Conservation (phyloP, 345 rosid species). For the Brassica carinata region DNA sequence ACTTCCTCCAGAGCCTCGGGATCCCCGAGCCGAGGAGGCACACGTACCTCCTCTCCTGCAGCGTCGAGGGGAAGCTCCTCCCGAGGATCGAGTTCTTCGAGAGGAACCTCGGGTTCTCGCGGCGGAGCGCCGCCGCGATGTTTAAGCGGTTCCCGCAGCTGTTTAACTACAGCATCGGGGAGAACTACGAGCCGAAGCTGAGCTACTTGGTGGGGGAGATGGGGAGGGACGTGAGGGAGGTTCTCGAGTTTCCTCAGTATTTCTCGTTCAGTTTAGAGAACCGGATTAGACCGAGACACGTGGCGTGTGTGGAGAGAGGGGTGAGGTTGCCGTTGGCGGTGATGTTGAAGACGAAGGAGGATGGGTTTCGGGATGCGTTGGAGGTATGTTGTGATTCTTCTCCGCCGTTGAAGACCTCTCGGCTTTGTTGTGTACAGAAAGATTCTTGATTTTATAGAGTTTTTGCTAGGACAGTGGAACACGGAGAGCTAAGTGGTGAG, state of each 20-base stretch:
- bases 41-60: slow-evolving; percentile 75
- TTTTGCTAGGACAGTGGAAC: slow-evolving; percentile 21
- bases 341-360: slow-evolving; percentile 65
- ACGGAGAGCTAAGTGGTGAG: slow-evolving; percentile 15
- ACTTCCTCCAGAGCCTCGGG: slow-evolving; percentile 83
- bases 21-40: slow-evolving; percentile 63
- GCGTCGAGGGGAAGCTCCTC: slow-evolving; percentile 71
- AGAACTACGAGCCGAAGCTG: slow-evolving; percentile 69
- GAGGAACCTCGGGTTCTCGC: slow-evolving; percentile 63
- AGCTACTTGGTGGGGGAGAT: slow-evolving; percentile 73
- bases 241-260: slow-evolving; percentile 80
- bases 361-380: slow-evolving; percentile 56
- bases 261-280: slow-evolving; percentile 86
- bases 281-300: slow-evolving; percentile 82
- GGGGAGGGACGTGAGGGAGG: slow-evolving; percentile 82
- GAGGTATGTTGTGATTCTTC: slow-evolving; percentile 71
- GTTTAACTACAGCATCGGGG: slow-evolving; percentile 70
- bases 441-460: slow-evolving; percentile 35
- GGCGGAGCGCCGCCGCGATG: slow-evolving; percentile 56
- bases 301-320: slow-evolving; percentile 67
- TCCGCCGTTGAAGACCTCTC: slow-evolving; percentile 65
- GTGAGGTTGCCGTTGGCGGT: slow-evolving; percentile 64
- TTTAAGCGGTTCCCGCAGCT: slow-evolving; percentile 80
- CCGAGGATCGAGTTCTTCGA: slow-evolving; percentile 70
- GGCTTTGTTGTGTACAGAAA: slow-evolving; percentile 58